These are phyloP conservation scores for Gynostemma pentaphyllum DNA, from an alignment of 306 rosid genomes.

Conservation along the genomic window DNA sequence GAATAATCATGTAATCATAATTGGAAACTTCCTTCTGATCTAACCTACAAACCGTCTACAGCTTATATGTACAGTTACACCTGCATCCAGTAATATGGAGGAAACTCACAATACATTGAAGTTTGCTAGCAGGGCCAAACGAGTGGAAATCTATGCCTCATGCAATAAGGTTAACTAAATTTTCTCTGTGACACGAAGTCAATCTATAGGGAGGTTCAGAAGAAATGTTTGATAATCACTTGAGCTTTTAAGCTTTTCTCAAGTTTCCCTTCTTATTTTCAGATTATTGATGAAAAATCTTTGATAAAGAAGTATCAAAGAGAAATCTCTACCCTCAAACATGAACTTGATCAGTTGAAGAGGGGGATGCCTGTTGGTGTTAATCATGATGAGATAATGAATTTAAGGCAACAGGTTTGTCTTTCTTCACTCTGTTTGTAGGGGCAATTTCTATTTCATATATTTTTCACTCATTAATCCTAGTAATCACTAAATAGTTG, in stretches of 20 bases:
- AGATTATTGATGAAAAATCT: slow-evolving; percentile 98
- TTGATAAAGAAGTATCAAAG: slow-evolving; percentile 92
- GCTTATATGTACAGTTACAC: slow-evolving; percentile 99
- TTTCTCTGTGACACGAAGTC: slow-evolving; percentile 9
- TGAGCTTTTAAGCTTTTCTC: background rate
- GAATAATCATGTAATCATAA: slow-evolving; percentile 5
- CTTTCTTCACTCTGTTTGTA: slow-evolving; percentile 9
- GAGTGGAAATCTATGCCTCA: slow-evolving; percentile 92
- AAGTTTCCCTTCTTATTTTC: slow-evolving; percentile 18
- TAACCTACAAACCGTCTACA: slow-evolving; percentile 24
- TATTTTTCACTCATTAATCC: background rate
- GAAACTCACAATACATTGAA: slow-evolving; percentile 99
- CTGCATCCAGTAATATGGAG: slow-evolving; percentile 98
- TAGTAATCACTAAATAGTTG: slow-evolving; percentile 33
- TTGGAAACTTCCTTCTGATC: slow-evolving; percentile 11
- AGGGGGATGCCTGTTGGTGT: slow-evolving; percentile 71
- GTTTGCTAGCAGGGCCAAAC: slow-evolving; percentile 98
- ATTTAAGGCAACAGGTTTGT: slow-evolving; percentile 73
- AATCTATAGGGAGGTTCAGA: too few relatives aligned
- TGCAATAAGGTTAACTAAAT: slow-evolving; percentile 67
- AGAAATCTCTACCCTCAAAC: slow-evolving; percentile 84
- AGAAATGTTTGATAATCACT: background rate
- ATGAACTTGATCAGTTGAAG: slow-evolving; percentile 92
- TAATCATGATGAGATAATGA: slow-evolving; percentile 84
- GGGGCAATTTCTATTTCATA: background rate